Conservation (phyloP, 176 grass and related monocot genomes). For the Triticum timopheevii region DNA sequence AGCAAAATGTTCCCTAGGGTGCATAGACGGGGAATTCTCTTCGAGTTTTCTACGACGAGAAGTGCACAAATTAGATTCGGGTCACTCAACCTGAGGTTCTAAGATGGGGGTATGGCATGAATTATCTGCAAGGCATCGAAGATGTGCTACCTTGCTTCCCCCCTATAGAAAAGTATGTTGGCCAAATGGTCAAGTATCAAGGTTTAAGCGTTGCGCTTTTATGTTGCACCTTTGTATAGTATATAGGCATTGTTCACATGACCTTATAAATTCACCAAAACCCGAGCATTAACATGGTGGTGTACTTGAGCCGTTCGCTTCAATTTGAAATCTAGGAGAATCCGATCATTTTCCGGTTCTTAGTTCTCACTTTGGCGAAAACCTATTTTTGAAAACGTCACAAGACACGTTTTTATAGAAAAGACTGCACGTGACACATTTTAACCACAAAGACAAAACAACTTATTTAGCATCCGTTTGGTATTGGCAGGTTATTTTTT, state of each 20-base stretch:
- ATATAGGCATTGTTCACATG: neutral
- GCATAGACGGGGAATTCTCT: neutral
- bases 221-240: neutral
- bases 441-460: neutral
- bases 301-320: neutral
- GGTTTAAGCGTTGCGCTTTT: neutral
- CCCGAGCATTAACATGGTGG: neutral
- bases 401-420: neutral
- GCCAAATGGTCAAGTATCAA: neutral
- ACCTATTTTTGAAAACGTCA: neutral
- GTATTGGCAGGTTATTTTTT: no score
- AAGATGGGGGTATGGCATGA: neutral
- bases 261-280: neutral
- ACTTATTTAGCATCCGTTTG: no score
- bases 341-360: neutral
- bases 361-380: neutral
- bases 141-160: neutral
- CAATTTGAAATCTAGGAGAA: neutral
- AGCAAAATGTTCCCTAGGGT: neutral
- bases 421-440: neutral
- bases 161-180: neutral
- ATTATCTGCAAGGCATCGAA: conserved; percentile 25
- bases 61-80: neutral
- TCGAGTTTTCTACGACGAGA: neutral
- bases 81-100: neutral